These are phyloP conservation scores for Kregervanrija fluxuum DNA, from an alignment of 805 yeast species.

Conservation along the genomic window DNA sequence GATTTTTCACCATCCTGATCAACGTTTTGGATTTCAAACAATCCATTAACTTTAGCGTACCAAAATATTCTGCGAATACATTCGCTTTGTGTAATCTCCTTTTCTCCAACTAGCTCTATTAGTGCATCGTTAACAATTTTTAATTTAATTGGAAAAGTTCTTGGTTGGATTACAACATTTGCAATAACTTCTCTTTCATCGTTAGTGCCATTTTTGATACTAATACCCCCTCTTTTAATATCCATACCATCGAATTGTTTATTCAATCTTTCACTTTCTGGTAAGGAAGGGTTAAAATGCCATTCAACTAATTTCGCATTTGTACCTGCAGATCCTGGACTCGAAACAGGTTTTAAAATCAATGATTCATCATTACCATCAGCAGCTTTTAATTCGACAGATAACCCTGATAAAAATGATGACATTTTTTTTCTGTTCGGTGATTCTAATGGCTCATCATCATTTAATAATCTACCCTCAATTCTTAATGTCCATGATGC, in stretches of 20 bases:
- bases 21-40: slow-evolving; percentile 27
- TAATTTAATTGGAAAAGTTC: slow-evolving; percentile 62
- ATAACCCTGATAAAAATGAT: slow-evolving; percentile 73
- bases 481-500: slow-evolving; percentile 80
- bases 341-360: slow-evolving; percentile 13
- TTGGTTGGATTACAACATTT: slow-evolving; percentile 73
- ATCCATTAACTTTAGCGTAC: slow-evolving; percentile 29
- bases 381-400: slow-evolving; percentile 56
- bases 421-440: slow-evolving; percentile 58
- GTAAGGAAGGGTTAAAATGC: slow-evolving; percentile 57
- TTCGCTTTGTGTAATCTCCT: slow-evolving; percentile 81
- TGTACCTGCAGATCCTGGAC: slow-evolving; percentile 17
- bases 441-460: slow-evolving; percentile 37
- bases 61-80: slow-evolving; percentile 39
- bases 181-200: slow-evolving; percentile 48
- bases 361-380: slow-evolving; percentile 21
- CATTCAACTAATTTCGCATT: slow-evolving; percentile 64
- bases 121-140: slow-evolving; percentile 55
- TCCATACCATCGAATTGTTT: slow-evolving; percentile 82
- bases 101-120: slow-evolving; percentile 63
- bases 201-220: slow-evolving; percentile 19
- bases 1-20: background rate
- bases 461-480: slow-evolving; percentile 71
- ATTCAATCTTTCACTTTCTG: slow-evolving; percentile 25
- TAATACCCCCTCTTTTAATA: slow-evolving; percentile 66